A percentile compares a stretch with the other conserved stretches of the same genome.
These are phyloP conservation scores for Lachancea kluyveri DNA, from an alignment of 805 yeast species.

Conservation along the genomic window DNA sequence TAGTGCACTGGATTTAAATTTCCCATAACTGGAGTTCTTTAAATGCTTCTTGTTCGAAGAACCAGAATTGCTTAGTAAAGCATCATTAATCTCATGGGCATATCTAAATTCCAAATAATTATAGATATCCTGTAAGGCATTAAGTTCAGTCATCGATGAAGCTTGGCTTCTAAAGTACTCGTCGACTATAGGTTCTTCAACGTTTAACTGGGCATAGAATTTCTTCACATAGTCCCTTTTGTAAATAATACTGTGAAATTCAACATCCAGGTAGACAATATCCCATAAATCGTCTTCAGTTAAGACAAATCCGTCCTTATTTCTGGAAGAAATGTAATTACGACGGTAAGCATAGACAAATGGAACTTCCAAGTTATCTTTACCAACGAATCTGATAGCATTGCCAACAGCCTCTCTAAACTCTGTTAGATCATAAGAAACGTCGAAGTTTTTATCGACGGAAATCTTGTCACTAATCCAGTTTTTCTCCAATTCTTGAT, in stretches of 20 bases:
- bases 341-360: slow-evolving; percentile 93
- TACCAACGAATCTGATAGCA: slow-evolving; percentile 64
- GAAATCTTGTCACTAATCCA: slow-evolving; percentile 73
- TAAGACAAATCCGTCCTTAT: slow-evolving; percentile 40
- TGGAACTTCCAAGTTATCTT: slow-evolving; percentile 85
- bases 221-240: slow-evolving; percentile 60
- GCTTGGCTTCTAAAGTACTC: slow-evolving; percentile 53
- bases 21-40: slow-evolving; percentile 57
- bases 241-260: slow-evolving; percentile 76
- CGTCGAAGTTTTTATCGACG: slow-evolving; percentile 45
- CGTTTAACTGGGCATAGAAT: slow-evolving; percentile 46
- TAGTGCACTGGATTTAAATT: slow-evolving; percentile 57
- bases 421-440: slow-evolving; percentile 38
- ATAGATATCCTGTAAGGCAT: slow-evolving; percentile 63
- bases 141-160: slow-evolving; percentile 54
- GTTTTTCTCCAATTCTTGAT: slow-evolving; percentile 61
- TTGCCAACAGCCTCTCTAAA: slow-evolving; percentile 66
- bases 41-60: slow-evolving; percentile 45
- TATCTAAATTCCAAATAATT: slow-evolving; percentile 77
- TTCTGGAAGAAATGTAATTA: slow-evolving; percentile 57
- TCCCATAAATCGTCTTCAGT: slow-evolving; percentile 90
- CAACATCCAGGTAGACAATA: slow-evolving; percentile 78
- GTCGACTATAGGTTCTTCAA: slow-evolving; percentile 51
- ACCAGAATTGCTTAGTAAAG: slow-evolving; percentile 22
- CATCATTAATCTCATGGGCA: slow-evolving; percentile 35